A percentile compares a stretch with the other conserved stretches of the same genome.
phyloP scores from a whole-genome alignment of 441 rosid species.

The Hura crepitans region DNA sequence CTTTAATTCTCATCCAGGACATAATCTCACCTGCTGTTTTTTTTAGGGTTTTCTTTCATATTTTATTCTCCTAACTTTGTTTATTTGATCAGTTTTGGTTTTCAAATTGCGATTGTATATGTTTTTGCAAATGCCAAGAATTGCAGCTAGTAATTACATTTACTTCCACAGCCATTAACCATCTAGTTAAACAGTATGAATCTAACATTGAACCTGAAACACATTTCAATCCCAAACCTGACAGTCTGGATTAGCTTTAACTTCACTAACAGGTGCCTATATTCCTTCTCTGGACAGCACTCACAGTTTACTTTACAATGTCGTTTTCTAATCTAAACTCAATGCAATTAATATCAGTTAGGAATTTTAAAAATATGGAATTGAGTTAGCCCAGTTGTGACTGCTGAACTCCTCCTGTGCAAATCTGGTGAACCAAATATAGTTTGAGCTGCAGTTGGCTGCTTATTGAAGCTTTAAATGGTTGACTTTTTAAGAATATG shows the following conservation, averaged over 20 bases:
- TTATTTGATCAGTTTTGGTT: background rate
- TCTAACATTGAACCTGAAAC: background rate
- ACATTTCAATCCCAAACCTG: background rate
- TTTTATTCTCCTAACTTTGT: background rate
- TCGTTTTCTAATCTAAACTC: background rate
- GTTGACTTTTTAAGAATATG: background rate
- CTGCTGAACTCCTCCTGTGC: background rate
- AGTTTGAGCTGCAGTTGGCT: background rate
- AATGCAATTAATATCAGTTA: background rate
- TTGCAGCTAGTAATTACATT: conserved; percentile 1
- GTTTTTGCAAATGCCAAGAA: background rate
- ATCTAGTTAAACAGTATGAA: background rate
- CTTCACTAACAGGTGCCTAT: background rate
- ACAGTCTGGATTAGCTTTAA: background rate
- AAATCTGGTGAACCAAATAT: background rate
- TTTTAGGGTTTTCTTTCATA: conserved; percentile 9
- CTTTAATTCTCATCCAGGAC: background rate
- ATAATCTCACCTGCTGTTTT: background rate
- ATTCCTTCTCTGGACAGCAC: background rate
- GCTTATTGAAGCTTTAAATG: background rate
- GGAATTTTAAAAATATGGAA: background rate
- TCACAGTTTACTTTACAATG: conserved; percentile 4
- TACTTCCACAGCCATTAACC: background rate
- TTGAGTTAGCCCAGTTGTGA: background rate
- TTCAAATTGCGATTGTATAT: conserved; percentile 3